These are phyloP conservation scores for Cardiospermum halicacabum DNA, from an alignment of 345 rosid genomes.

Conservation along the genomic window DNA sequence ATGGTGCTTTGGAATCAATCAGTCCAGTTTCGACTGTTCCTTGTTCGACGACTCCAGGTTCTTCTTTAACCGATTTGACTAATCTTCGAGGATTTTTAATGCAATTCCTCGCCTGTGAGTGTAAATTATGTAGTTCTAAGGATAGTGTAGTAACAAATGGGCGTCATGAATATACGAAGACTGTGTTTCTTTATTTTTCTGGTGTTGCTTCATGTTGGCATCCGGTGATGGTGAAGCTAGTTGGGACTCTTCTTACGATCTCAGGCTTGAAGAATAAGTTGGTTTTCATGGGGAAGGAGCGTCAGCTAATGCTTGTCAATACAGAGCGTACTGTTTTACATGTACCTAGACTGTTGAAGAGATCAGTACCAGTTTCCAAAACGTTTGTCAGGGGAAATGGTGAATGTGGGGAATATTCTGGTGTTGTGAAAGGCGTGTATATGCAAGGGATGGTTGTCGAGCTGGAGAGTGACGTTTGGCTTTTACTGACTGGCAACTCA, in stretches of 20 bases:
- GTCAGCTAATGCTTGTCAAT: conserved; percentile 52
- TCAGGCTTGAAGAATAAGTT: conserved; percentile 68
- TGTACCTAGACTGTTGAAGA: conserved; percentile 29
- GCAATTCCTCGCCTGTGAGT: conserved; percentile 48
- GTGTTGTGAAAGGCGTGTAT: conserved; percentile 59
- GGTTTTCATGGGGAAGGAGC: conserved; percentile 46
- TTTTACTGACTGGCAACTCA: conserved; percentile 60
- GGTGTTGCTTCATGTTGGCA: conserved; percentile 68
- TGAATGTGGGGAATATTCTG: conserved; percentile 59
- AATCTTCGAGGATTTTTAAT: conserved; percentile 63
- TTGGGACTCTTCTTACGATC: conserved; percentile 40
- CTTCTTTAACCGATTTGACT: conserved; percentile 20
- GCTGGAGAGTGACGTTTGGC: conserved; percentile 84
- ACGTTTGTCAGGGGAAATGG: conserved; percentile 33
- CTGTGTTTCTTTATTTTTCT: conserved; percentile 51
- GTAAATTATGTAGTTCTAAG: conserved; percentile 37
- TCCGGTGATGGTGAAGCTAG: conserved; percentile 59
- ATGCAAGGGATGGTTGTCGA: conserved; percentile 77
- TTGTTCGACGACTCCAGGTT: conserved; percentile 31
- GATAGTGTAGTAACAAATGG: neutral
- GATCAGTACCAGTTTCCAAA: conserved; percentile 18
- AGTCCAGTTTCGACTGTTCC: conserved; percentile 72
- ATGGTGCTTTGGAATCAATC: conserved; percentile 54
- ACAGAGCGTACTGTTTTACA: conserved; percentile 49
- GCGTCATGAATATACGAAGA: conserved; percentile 37